A percentile compares a stretch with the other conserved stretches of the same genome.
Conservation (phyloP, 163 green algal species). For the Scenedesmus sp. region DNA sequence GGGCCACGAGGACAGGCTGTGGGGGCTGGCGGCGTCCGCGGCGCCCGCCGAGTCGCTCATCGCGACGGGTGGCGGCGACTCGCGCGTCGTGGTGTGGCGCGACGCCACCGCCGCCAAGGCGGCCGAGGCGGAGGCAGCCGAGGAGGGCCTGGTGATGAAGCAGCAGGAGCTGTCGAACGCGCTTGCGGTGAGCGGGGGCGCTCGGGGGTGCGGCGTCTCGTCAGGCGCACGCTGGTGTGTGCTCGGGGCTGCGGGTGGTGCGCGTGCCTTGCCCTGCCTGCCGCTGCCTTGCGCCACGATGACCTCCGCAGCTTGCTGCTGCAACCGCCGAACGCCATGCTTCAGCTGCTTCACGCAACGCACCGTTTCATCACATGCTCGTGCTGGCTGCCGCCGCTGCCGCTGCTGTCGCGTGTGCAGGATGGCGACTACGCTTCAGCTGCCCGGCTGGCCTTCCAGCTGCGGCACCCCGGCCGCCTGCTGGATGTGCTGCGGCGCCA, state of each 20-base stretch:
- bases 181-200: constrained; percentile 65
- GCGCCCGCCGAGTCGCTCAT: constrained; percentile 59
- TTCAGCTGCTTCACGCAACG: no score
- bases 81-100: constrained; percentile 85
- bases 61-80: constrained; percentile 88
- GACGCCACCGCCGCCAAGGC: constrained; percentile 76
- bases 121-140: constrained; percentile 66
- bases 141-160: constrained; percentile 67
- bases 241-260: no score
- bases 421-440: constrained; percentile 81
- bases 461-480: constrained; percentile 84
- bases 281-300: no score
- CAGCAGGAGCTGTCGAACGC: constrained; percentile 93
- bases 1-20: constrained; percentile 89
- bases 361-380: neutral
- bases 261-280: no score
- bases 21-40: constrained; percentile 80
- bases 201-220: neutral
- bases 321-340: no score
- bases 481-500: constrained; percentile 69
- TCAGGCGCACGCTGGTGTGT: no score
- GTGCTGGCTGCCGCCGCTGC: neutral
- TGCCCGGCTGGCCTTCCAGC: constrained; percentile 86
- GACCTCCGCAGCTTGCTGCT: no score
- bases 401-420: constrained; percentile 54